Conservation (phyloP, 768 basidiomycete species). For the Boletus tomentosulus region DNA sequence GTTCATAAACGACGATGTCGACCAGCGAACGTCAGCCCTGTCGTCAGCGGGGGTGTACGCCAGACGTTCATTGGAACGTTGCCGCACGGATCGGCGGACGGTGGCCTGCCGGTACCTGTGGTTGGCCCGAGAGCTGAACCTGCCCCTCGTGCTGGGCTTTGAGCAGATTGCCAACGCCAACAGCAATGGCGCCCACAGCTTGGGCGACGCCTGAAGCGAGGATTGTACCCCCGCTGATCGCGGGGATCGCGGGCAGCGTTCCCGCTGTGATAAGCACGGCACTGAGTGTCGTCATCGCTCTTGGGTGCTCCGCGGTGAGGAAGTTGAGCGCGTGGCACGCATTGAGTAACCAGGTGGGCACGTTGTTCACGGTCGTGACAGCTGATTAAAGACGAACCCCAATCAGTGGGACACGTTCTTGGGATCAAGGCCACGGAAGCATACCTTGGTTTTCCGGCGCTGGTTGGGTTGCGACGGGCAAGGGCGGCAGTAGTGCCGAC, state of each 20-base stretch:
- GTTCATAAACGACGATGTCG: conserved; percentile 17
- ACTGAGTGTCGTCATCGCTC: conserved; percentile 67
- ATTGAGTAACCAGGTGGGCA: conserved; percentile 73
- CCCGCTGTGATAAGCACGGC: conserved; percentile 79
- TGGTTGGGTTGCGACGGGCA: conserved; percentile 16
- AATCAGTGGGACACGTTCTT: neutral
- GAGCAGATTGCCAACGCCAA: conserved; percentile 62
- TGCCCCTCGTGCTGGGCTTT: conserved; percentile 45
- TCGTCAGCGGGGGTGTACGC: conserved; percentile 2
- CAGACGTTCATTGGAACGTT: conserved; percentile 23
- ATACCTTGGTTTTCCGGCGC: conserved; percentile 17
- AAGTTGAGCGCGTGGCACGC: conserved; percentile 73
- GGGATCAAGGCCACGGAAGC: neutral
- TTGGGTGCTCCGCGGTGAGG: conserved; percentile 72
- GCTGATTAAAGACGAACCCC: conserved; percentile 15
- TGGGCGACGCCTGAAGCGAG: conserved; percentile 72
- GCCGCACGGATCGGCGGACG: conserved; percentile 28
- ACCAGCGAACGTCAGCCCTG: conserved; percentile 18
- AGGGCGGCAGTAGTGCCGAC: conserved; percentile 12
- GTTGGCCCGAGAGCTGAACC: conserved; percentile 24
- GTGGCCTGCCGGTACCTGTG: conserved; percentile 16
- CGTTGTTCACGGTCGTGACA: conserved; percentile 49
- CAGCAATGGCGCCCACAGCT: conserved; percentile 74
- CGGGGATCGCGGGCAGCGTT: conserved; percentile 68
- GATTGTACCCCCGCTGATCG: conserved; percentile 64